A percentile compares a stretch with the other conserved stretches of the same genome.
phyloP scores from a whole-genome alignment of 2,329 filamentous ascomycete species.

The Fusarium coffeatum region DNA sequence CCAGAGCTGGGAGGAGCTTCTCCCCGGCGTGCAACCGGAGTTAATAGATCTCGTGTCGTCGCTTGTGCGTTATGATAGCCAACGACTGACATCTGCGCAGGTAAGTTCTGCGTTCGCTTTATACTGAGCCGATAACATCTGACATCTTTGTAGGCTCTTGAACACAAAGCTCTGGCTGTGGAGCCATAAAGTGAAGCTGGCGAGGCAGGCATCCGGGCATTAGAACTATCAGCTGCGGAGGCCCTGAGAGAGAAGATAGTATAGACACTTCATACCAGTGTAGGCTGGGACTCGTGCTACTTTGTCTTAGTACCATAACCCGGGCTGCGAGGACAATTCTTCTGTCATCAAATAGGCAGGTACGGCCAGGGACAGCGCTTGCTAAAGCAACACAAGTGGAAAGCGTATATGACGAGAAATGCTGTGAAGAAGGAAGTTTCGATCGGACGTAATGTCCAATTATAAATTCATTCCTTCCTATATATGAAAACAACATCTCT shows the following conservation, averaged over 20 bases:
- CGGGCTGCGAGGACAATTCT: background rate
- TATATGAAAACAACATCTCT: background rate
- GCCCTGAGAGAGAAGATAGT: background rate
- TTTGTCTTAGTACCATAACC: background rate
- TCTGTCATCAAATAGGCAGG: background rate
- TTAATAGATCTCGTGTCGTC: constrained; percentile 74
- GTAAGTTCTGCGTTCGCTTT: constrained; percentile 37
- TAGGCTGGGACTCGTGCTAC: background rate
- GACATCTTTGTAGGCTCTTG: constrained; percentile 38
- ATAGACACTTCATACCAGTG: background rate
- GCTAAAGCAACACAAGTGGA: background rate
- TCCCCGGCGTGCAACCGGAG: constrained; percentile 68
- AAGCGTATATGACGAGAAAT: background rate
- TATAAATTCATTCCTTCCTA: background rate
- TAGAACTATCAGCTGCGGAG: background rate
- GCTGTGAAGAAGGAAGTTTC: background rate
- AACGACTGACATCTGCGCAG: constrained; percentile 72
- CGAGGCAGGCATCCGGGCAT: background rate
- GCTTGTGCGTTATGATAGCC: constrained; percentile 79
- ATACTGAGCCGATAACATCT: background rate
- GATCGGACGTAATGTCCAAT: background rate
- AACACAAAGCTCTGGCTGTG: constrained; percentile 31
- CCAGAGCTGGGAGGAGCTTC: constrained; percentile 74
- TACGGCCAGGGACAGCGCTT: background rate
- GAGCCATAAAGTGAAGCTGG: background rate